These are phyloP conservation scores for Pseudogymnoascus sp. DNA, from an alignment of 2,329 filamentous ascomycete species.

Conservation along the genomic window DNA sequence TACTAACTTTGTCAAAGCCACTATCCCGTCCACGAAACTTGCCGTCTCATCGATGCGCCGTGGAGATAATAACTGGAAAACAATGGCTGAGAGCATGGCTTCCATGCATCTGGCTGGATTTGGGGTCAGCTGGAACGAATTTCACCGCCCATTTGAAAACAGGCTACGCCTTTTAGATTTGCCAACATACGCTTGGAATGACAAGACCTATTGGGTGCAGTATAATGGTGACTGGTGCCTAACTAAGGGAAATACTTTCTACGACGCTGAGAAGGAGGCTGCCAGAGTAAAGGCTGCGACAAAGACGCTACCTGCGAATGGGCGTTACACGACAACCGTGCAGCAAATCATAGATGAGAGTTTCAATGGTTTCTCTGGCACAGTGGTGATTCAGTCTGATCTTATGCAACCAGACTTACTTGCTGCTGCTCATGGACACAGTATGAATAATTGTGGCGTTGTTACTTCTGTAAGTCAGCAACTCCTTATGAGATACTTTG, in stretches of 20 bases:
- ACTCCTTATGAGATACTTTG: background rate
- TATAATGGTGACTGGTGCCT: slow-evolving; percentile 51
- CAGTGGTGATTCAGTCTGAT: slow-evolving; percentile 45
- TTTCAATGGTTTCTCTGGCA: slow-evolving; percentile 42
- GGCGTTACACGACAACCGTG: slow-evolving; percentile 36
- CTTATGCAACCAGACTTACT: slow-evolving; percentile 45
- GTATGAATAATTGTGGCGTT: slow-evolving; percentile 45
- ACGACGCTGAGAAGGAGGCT: slow-evolving; percentile 42
- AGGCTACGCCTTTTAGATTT: slow-evolving; percentile 46
- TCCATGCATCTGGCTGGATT: slow-evolving; percentile 63
- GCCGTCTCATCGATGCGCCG: slow-evolving; percentile 46
- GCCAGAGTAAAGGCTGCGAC: background rate
- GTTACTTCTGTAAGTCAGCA: slow-evolving; percentile 35
- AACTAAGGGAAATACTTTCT: slow-evolving; percentile 48
- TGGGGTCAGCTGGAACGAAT: slow-evolving; percentile 50
- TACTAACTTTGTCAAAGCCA: slow-evolving; percentile 58
- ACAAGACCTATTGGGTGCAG: slow-evolving; percentile 47
- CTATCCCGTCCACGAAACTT: slow-evolving; percentile 39
- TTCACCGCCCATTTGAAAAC: slow-evolving; percentile 46
- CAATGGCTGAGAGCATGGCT: slow-evolving; percentile 46
- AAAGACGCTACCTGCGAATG: slow-evolving; percentile 18
- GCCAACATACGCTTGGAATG: slow-evolving; percentile 54
- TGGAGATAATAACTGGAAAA: slow-evolving; percentile 50
- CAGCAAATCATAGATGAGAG: slow-evolving; percentile 47
- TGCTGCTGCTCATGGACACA: slow-evolving; percentile 46